Base-by-base conservation (phyloP, 2,329 filamentous ascomycete genomes). In the Fusarium verrucosum region DNA sequence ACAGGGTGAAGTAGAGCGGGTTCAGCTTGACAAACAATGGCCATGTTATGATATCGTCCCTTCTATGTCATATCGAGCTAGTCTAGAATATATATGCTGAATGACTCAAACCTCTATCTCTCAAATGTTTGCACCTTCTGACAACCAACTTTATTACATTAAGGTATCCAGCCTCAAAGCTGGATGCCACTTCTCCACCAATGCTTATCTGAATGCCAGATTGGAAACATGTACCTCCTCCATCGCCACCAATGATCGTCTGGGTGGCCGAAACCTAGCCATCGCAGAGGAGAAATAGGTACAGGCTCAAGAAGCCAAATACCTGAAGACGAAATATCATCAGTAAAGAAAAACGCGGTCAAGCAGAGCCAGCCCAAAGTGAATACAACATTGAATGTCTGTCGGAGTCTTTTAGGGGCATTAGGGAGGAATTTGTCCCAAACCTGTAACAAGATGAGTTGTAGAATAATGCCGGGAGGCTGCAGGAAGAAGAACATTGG, bases 301-400 rank as follows among this genome's bases (percentile, higher is more conserved):
- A 96, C 77, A 0, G 92, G 92, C 75, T 97, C 92, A 61, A 87
- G 87, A 14, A 96, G 76, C 91, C 91, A 97, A 1, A 96, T 71
- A 0, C 92, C 92, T 1, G 87, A 85, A 11, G 83, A 81, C 0
- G 89, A 84, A 73, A 96, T 88, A 71, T 97, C 94, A 72, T 96
- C 87, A 11, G 87, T 80, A n/a, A 97, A 81, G 32, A 88, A 74
- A 36, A 81, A 81, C 1, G 85, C 84, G 0, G 91, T 94, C 16
- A 80, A 74, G 51, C 87, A 85, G 58, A 96, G 78, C 92, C 92
- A 97, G 0, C 74, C 68, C 7, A 87, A 63, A 1, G 87, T 83
- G 65, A 89, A 90, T 0, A 81, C 20, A 1, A 91, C 74, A 67
- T 95, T 96, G 0, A 80, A 83, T 0, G 74, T 58, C 37, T 84